phyloP scores from a whole-genome alignment of 2,329 filamentous ascomycete species.

The Helotiales sp. region DNA sequence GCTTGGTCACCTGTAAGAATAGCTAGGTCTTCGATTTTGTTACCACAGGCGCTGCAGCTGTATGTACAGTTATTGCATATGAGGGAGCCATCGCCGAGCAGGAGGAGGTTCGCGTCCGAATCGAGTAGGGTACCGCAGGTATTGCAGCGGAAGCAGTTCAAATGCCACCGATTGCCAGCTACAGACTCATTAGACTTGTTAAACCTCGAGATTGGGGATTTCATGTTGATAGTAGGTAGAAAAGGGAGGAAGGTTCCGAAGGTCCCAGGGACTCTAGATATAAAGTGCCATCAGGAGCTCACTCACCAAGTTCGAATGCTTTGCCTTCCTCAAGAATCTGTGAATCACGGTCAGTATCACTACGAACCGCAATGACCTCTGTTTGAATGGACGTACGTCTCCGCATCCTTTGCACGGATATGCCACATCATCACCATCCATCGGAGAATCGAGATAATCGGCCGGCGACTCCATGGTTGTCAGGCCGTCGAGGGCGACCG shows the following conservation, averaged over 20 bases:
- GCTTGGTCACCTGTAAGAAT: constrained; percentile 98
- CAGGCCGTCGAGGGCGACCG: constrained; percentile 21
- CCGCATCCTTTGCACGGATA: constrained; percentile 93
- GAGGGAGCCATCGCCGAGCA: constrained; percentile 94
- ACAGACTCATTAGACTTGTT: constrained; percentile 37
- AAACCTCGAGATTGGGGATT: constrained; percentile 6
- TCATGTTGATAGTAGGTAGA: constrained; percentile 9
- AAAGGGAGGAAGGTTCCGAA: neutral
- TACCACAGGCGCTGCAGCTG: constrained; percentile 93
- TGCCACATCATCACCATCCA: constrained; percentile 75
- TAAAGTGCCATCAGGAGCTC: constrained; percentile 8
- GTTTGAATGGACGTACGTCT: constrained; percentile 64
- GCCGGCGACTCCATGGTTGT: constrained; percentile 58
- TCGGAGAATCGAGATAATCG: constrained; percentile 56
- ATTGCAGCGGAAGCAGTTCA: constrained; percentile 98
- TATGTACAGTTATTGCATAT: constrained; percentile 99
- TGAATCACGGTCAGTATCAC: constrained; percentile 35
- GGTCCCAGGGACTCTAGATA: neutral
- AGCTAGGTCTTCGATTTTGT: constrained; percentile 97
- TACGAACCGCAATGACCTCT: constrained; percentile 21
- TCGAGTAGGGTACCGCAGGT: constrained; percentile 94
- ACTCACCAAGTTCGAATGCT: constrained; percentile 91
- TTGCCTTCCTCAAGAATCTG: constrained; percentile 98
- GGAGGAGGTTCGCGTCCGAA: constrained; percentile 94
- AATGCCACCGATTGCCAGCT: constrained; percentile 98